Evolutionary conservation across 163 green algal species (phyloP).

Genomic region (Volvox carteri): DNA sequence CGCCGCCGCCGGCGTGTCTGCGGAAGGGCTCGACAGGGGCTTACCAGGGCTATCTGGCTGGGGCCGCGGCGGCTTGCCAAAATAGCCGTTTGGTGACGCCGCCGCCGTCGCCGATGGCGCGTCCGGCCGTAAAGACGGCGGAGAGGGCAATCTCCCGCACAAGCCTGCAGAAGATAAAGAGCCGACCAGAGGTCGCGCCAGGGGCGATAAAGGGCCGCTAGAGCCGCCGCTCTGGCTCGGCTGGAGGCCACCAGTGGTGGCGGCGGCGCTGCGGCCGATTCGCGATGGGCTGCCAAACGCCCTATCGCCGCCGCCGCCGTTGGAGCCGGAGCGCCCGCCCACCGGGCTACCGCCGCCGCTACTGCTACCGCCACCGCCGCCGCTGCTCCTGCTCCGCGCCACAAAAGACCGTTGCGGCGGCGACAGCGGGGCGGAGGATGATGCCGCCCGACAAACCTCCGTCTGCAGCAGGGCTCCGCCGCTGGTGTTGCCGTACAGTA

Average conservation of each 20-base stretch:
- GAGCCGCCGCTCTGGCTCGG: not conserved
- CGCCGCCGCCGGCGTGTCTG: not conserved
- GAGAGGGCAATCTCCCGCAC: not conserved
- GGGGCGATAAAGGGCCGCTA: not conserved
- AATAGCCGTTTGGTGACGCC: not conserved
- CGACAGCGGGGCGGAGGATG: not conserved
- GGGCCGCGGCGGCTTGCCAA: conserved; percentile 1
- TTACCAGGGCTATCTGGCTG: not conserved
- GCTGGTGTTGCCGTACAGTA: not conserved
- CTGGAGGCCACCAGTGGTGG: conserved; percentile 1
- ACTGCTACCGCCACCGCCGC: not conserved
- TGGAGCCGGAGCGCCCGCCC: not conserved
- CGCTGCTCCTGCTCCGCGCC: not conserved
- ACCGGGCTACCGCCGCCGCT: not conserved
- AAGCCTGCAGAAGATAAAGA: not conserved
- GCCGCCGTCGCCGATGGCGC: not conserved
- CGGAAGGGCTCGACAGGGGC: not conserved
- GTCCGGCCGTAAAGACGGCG: not conserved
- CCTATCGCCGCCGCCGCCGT: not conserved
- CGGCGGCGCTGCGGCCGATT: not conserved
- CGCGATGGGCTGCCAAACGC: conserved; percentile 15
- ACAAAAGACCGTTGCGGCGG: not conserved
- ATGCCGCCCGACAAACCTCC: too few relatives aligned
- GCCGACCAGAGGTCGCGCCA: not conserved
- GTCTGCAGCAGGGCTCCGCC: not conserved